Conservation (phyloP, 2,329 filamentous ascomycete species). For the Alternaria gansuensis region DNA sequence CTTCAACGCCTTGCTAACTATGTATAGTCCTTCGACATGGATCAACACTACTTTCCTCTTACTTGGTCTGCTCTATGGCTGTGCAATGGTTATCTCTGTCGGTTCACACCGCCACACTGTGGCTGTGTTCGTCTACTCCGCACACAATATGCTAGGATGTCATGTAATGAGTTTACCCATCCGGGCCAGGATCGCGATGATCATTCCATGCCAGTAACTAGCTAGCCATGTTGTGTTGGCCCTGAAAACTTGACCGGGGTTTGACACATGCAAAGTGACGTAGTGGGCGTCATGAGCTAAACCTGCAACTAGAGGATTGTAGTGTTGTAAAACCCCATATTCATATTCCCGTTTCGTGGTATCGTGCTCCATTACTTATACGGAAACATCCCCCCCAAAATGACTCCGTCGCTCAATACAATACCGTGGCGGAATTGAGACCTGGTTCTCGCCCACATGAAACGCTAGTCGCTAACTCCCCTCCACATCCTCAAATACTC, state of each 20-base stretch:
- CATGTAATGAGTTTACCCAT: background rate
- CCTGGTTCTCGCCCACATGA: background rate
- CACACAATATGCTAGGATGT: background rate
- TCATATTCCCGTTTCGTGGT: background rate
- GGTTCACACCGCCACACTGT: conserved; percentile 2
- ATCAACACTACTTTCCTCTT: background rate
- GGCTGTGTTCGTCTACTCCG: background rate
- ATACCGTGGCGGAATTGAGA: background rate
- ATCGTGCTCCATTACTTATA: background rate
- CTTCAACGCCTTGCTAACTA: background rate
- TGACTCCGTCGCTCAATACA: background rate
- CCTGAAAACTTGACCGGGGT: background rate
- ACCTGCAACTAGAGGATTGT: background rate
- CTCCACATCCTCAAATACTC: background rate
- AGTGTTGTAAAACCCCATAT: background rate
- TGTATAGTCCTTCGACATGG: background rate
- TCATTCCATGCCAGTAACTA: background rate
- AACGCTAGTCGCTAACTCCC: background rate
- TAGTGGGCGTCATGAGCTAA: background rate
- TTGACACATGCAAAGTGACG: conserved; percentile 5
- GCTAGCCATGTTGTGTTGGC: background rate
- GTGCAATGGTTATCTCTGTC: conserved; percentile 1
- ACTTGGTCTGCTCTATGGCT: background rate
- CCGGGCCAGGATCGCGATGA: background rate
- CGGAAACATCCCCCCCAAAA: background rate